A percentile compares a stretch with the other conserved stretches of the same genome.
These are phyloP conservation scores for Penicilliopsis zonata DNA, from an alignment of 495 filamentous ascomycete genomes.

Conservation along the genomic window DNA sequence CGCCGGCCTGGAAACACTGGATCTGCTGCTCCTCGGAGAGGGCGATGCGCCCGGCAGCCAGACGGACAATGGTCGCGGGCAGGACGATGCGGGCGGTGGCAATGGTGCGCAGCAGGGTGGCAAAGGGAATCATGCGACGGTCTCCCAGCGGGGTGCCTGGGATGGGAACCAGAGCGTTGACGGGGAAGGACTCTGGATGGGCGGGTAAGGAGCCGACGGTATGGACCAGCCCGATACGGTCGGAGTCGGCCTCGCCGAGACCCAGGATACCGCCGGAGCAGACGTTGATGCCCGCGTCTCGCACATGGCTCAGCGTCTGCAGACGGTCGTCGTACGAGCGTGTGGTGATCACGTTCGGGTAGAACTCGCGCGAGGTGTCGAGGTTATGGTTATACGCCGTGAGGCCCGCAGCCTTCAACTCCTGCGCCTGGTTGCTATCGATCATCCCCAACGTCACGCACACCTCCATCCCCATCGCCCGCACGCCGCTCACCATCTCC, in stretches of 20 bases:
- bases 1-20: slow-evolving; percentile 72
- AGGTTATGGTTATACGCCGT: slow-evolving; percentile 89
- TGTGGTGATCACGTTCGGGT: slow-evolving; percentile 69
- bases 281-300: slow-evolving; percentile 73
- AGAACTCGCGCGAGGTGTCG: slow-evolving; percentile 77
- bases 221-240: slow-evolving; percentile 68
- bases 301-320: slow-evolving; percentile 59
- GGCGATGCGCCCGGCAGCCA: slow-evolving; percentile 68
- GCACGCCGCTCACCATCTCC: slow-evolving; percentile 67
- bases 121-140: slow-evolving; percentile 55
- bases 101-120: slow-evolving; percentile 60
- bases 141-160: slow-evolving; percentile 73
- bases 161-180: slow-evolving; percentile 78
- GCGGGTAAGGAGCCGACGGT: slow-evolving; percentile 62
- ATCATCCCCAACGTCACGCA: slow-evolving; percentile 89
- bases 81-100: slow-evolving; percentile 69
- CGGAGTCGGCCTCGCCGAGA: slow-evolving; percentile 59
- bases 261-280: slow-evolving; percentile 77
- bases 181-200: slow-evolving; percentile 76
- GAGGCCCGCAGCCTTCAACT: slow-evolving; percentile 68
- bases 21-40: slow-evolving; percentile 75
- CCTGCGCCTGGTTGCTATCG: slow-evolving; percentile 59
- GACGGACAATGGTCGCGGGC: slow-evolving; percentile 66
- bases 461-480: slow-evolving; percentile 70
- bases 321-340: slow-evolving; percentile 75